Evolutionary conservation across 495 filamentous ascomycete species (phyloP).

Genomic region (Trichoderma gamsii): DNA sequence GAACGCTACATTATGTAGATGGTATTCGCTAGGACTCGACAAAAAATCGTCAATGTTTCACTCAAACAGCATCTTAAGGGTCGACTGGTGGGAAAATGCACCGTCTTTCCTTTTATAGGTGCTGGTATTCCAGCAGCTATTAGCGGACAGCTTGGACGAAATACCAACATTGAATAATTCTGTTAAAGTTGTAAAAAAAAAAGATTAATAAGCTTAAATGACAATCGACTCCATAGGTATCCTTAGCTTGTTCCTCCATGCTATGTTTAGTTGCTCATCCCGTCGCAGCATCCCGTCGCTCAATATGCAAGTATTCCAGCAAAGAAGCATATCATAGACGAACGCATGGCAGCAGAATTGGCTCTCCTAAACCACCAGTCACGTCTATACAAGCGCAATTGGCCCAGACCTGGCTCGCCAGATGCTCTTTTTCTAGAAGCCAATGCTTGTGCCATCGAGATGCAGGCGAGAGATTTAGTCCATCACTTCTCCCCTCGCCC

Average conservation of each 20-base stretch:
- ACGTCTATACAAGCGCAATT: background rate
- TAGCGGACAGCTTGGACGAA: background rate
- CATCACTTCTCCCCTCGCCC: background rate
- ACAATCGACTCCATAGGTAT: slow-evolving; percentile 7
- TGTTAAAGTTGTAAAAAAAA: background rate
- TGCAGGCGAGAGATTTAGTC: background rate
- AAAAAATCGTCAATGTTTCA: too few relatives aligned
- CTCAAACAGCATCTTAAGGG: too few relatives aligned
- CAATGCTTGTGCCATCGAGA: background rate
- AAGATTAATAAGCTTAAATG: slow-evolving; percentile 12
- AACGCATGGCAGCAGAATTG: background rate
- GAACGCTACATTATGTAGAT: too few relatives aligned
- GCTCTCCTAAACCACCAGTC: background rate
- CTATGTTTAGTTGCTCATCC: background rate
- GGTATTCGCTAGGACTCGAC: too few relatives aligned
- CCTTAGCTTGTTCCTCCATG: slow-evolving; percentile 3
- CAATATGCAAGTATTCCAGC: slow-evolving; percentile 2
- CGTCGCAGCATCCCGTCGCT: background rate
- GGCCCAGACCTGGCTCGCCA: background rate
- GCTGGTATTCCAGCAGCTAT: too few relatives aligned
- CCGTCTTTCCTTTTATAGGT: too few relatives aligned
- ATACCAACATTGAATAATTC: background rate
- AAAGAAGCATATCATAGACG: background rate
- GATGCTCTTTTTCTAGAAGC: background rate
- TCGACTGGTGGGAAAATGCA: too few relatives aligned